Evolutionary conservation across 257 asterid genomes (phyloP), one percentile per base, ranked within the genome.

Genomic region (Anisodus tanguticus): DNA sequence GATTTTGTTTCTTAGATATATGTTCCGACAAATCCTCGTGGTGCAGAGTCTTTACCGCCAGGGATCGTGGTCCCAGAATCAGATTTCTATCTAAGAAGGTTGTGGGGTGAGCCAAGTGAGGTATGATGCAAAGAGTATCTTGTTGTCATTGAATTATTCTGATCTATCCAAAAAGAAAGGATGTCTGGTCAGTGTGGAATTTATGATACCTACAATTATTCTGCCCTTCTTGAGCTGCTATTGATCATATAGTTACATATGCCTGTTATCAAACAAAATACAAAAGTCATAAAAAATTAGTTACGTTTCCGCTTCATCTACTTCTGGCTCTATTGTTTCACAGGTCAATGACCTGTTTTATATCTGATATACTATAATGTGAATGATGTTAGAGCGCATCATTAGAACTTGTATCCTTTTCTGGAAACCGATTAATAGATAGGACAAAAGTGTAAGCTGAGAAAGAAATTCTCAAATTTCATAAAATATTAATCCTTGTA

Each of bases 91-190:
- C 90, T 88, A 84, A 92, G 99, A 84, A 92, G 98, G 88, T 93
- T 97, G 87, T 97, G 99, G 99, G 99, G 99, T 88, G 98, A 97
- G 83, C 99, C 99, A 82, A 91, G 94, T 77, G 97, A 93, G 97
- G 99, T 95, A 89, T 68, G 39, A n/a, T 54, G 66, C 64, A 77
- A 54, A 77, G 15, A 54, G 60, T 77, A 77, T 37, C 3, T 54
- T 77, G 47, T 54, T 0, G 26, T 31, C 63, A 31, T 31, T 77
- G 49, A 26, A 53, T 53, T 53, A 31, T 9, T 31, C 49, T 77
- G 10, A 53, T 31, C 19, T 53, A n/a, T 15, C 64, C 47, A 77
- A 53, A 31, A 53, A 71, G 39, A 26, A 41, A 51, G 2, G 26
- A 31, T 53, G 49, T 51, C 62, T 74, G 81, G 62, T 77, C 64